A percentile compares a stretch with the other conserved stretches of the same genome.
These are phyloP conservation scores for Colletotrichum salicis DNA, from an alignment of 2,329 filamentous ascomycete genomes.

Conservation along the genomic window DNA sequence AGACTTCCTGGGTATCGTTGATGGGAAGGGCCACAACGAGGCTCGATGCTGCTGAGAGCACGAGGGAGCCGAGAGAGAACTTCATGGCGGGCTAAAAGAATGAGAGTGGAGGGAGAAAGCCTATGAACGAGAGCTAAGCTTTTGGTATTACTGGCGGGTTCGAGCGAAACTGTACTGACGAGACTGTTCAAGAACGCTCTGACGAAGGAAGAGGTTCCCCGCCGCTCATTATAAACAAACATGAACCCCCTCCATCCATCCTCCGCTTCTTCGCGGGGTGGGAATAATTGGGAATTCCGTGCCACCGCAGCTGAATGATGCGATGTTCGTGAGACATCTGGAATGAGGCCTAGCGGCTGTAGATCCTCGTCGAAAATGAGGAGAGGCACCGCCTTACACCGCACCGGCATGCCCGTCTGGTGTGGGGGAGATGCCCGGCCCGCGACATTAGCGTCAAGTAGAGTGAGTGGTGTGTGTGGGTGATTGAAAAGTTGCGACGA, in stretches of 20 bases:
- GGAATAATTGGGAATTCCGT: constrained; percentile 5
- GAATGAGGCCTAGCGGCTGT: constrained; percentile 9
- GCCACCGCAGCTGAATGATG: constrained; percentile 19
- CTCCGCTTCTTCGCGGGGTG: neutral
- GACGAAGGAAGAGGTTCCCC: neutral
- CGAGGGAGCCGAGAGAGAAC: constrained; percentile 6
- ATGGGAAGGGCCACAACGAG: constrained; percentile 11
- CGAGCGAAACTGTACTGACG: neutral
- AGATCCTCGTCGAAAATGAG: constrained; percentile 1
- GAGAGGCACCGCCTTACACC: constrained; percentile 7
- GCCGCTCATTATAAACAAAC: neutral
- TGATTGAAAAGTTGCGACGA: neutral
- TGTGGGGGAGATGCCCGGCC: constrained; percentile 16
- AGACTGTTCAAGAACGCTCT: neutral
- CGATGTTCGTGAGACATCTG: constrained; percentile 18
- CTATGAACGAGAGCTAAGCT: constrained; percentile 1
- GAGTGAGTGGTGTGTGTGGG: neutral
- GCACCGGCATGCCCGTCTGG: constrained; percentile 18
- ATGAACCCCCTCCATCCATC: neutral
- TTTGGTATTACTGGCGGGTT: neutral
- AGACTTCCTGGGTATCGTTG: constrained; percentile 40
- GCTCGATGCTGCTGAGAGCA: constrained; percentile 17
- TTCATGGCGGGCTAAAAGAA: neutral
- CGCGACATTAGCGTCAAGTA: constrained; percentile 18
- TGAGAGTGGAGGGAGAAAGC: neutral